Percentiles rank a stretch among this genome's conserved stretches.
Conservation (phyloP, 2,329 filamentous ascomycete species). For the Daldinia sp. region DNA sequence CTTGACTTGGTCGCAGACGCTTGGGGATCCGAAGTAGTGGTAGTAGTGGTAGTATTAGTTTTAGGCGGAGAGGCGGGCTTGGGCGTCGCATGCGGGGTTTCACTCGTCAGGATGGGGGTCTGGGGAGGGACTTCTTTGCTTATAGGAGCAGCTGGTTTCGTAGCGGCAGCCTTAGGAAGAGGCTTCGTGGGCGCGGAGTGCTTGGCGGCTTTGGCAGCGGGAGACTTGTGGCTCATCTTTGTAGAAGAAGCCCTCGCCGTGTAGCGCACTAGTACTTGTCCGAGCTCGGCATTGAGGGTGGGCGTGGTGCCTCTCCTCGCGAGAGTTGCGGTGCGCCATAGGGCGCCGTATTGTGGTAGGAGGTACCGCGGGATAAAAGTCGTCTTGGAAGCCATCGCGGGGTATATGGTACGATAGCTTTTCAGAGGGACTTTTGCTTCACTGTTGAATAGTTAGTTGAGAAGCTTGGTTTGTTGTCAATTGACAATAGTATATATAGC, state of each 20-base stretch:
- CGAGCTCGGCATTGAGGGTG: slow-evolving; percentile 46
- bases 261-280: slow-evolving; percentile 52
- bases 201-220: slow-evolving; percentile 40
- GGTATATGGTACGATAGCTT: not conserved
- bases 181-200: slow-evolving; percentile 46
- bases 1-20: slow-evolving; percentile 28
- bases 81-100: slow-evolving; percentile 1
- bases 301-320: slow-evolving; percentile 25
- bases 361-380: slow-evolving; percentile 74
- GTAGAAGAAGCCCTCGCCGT: slow-evolving; percentile 45
- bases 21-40: slow-evolving; percentile 23
- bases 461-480: no score
- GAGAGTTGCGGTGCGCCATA: slow-evolving; percentile 60
- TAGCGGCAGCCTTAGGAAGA: slow-evolving; percentile 26
- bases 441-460: no score
- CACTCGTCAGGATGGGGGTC: slow-evolving; percentile 12
- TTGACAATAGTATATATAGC: no score
- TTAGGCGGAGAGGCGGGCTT: slow-evolving; percentile 23
- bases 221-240: slow-evolving; percentile 18
- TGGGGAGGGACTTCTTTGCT: slow-evolving; percentile 8
- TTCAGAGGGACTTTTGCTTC: no score
- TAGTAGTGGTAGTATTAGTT: not conserved
- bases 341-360: slow-evolving; percentile 70
- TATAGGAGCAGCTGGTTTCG: slow-evolving; percentile 19
- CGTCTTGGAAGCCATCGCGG: slow-evolving; percentile 59